A percentile compares a stretch with the other conserved stretches of the same genome.
These are phyloP conservation scores for Stachybotrys chartarum DNA, from an alignment of 2,329 filamentous ascomycete genomes.

Conservation along the genomic window DNA sequence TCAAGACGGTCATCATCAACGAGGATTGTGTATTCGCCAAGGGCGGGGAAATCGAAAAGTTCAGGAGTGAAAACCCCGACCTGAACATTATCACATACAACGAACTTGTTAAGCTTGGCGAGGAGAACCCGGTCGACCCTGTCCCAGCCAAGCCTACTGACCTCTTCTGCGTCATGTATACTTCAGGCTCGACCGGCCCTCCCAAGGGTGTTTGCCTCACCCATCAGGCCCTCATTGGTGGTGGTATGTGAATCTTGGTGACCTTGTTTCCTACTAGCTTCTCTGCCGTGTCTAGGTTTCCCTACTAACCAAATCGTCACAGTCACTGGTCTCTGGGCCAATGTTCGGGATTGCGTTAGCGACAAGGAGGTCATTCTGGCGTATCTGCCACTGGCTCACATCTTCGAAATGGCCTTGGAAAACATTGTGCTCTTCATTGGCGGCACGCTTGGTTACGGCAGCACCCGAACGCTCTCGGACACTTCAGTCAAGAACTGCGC, in stretches of 20 bases:
- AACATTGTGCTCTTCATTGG: conserved; percentile 86
- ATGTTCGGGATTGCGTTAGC: conserved; percentile 72
- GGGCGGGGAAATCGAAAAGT: conserved; percentile 42
- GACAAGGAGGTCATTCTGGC: conserved; percentile 75
- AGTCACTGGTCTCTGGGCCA: conserved; percentile 73
- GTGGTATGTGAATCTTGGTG: conserved; percentile 33
- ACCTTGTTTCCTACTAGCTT: conserved; percentile 6
- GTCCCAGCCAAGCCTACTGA: conserved; percentile 68
- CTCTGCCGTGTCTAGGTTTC: neutral
- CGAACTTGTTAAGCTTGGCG: conserved; percentile 48
- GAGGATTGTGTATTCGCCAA: conserved; percentile 45
- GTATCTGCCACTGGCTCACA: conserved; percentile 91
- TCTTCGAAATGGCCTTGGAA: conserved; percentile 94
- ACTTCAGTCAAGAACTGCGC: conserved; percentile 79
- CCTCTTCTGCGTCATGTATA: conserved; percentile 79
- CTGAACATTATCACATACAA: conserved; percentile 47
- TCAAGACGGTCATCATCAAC: conserved; percentile 59
- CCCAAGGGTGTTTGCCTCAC: conserved; percentile 85
- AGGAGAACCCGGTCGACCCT: conserved; percentile 64
- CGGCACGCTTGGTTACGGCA: conserved; percentile 88
- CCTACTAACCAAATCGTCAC: neutral
- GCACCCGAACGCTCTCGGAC: conserved; percentile 82
- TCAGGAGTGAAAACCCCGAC: conserved; percentile 48
- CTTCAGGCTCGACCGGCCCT: conserved; percentile 80
- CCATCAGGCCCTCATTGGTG: conserved; percentile 73